phyloP scores from a whole-genome alignment of 2,329 filamentous ascomycete species.

The Epicoccum sorghinum region DNA sequence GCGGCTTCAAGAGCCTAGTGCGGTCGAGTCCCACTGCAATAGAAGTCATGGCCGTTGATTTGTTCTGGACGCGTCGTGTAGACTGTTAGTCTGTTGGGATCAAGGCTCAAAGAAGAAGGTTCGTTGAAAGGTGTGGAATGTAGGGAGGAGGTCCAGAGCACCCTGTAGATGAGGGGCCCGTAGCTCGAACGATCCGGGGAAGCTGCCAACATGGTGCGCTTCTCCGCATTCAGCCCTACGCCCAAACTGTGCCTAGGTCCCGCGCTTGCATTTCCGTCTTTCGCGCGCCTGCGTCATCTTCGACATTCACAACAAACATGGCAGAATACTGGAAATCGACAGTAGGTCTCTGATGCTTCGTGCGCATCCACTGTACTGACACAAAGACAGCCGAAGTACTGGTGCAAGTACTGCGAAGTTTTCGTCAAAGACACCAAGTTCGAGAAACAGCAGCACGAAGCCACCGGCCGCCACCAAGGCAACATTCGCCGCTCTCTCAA shows the following conservation, averaged over 20 bases:
- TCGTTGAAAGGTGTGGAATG: constrained; percentile 5
- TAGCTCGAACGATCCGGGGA: constrained; percentile 5
- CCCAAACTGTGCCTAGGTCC: constrained; percentile 9
- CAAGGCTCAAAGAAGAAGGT: constrained; percentile 4
- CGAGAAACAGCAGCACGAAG: constrained; percentile 87
- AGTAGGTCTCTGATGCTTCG: constrained; percentile 47
- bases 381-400: constrained; percentile 73
- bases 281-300: constrained; percentile 14
- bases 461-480: constrained; percentile 82
- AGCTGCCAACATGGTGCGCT: not conserved
- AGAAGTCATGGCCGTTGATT: constrained; percentile 7
- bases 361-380: constrained; percentile 10
- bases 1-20: constrained; percentile 17
- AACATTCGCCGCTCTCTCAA: constrained; percentile 88
- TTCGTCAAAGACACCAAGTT: constrained; percentile 93
- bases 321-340: constrained; percentile 99
- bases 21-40: constrained; percentile 18
- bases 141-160: constrained; percentile 10
- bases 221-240: constrained; percentile 15
- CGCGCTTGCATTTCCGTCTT: constrained; percentile 11
- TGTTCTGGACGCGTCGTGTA: not conserved
- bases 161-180: constrained; percentile 3
- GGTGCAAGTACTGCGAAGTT: constrained; percentile 95
- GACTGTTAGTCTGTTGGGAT: not conserved
- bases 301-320: constrained; percentile 61